Evolutionary conservation across 805 yeast genomes (phyloP), one percentile per base, ranked within the genome.

Genomic region (Barnettozyma sp.): DNA sequence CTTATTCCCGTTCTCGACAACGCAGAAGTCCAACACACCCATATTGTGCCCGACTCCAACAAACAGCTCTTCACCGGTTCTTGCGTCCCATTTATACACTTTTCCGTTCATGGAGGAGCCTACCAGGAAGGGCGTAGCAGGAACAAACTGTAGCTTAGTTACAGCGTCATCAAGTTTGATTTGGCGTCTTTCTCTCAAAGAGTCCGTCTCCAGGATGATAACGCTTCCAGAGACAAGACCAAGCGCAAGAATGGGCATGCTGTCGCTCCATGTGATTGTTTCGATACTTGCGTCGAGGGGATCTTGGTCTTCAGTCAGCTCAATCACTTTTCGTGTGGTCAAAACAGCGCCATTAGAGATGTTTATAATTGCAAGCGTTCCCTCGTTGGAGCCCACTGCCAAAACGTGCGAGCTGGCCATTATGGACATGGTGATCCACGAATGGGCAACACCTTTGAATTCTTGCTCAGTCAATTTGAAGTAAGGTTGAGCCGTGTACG

Each of bases 141-240:
- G 48, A 11, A 83, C 62, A 49, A 90, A 90, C 48, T 70, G 62
- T 27, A 90, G 63, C 57, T 80, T 81, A 8, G 98, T 92, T 28
- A 87, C 73, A 4, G 97, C 81, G 48, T 87, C 97, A n/a, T 72
- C 78, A 29, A 81, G 62, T 44, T 70, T 70, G 42, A 87, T 63
- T 23, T 76, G 65, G 46, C 74, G 76, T 60, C 99, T 77, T 35
- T 85, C 70, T 55, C 82, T 75, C 97, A 97, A 90, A 26, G 87
- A 78, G 38, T 73, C 73, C 5, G 88, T 70, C 55, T 90, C 97
- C 52, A 80, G 86, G 36, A 92, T 65, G 38, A 80, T 63, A n/a
- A 92, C 68, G 41, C 78, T 82, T 28, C 98, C 98, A 21, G 83
- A 77, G 16, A 92, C 97, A 45, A 84, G 66, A 6, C 98, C 98